These are phyloP conservation scores for Passalora sequoiae DNA, from an alignment of 2,329 filamentous ascomycete species.

Conservation along the genomic window DNA sequence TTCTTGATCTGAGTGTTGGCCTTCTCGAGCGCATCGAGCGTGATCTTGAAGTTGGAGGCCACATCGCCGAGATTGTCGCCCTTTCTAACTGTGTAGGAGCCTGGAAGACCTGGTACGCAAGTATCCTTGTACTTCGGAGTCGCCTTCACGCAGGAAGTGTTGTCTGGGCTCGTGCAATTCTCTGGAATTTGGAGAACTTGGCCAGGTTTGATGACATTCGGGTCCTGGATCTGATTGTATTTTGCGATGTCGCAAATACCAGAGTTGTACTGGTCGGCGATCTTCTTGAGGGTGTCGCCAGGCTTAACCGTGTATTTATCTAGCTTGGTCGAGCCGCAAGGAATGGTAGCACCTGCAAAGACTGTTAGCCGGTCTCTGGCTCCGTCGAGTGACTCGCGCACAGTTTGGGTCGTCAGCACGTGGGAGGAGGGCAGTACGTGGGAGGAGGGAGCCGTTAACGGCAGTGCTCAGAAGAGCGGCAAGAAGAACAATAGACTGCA, in stretches of 20 bases:
- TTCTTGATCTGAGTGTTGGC: conserved; percentile 26
- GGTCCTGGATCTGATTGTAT: conserved; percentile 31
- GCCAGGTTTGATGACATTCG: conserved; percentile 31
- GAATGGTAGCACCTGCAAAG: background rate
- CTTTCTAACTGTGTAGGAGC: conserved; percentile 20
- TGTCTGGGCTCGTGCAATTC: conserved; percentile 26
- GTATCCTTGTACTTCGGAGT: conserved; percentile 13
- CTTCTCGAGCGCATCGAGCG: conserved; percentile 17
- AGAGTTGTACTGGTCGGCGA: conserved; percentile 19
- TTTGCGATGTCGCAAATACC: conserved; percentile 28
- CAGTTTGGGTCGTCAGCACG: conserved; percentile 6
- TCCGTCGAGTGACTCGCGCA: background rate
- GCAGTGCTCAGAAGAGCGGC: conserved; percentile 8
- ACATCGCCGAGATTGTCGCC: conserved; percentile 24
- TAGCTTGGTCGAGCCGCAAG: conserved; percentile 18
- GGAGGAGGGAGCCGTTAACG: conserved; percentile 2
- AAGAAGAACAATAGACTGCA: conserved; percentile 2
- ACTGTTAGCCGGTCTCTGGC: background rate
- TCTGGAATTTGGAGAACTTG: conserved; percentile 28
- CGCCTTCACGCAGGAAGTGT: conserved; percentile 21
- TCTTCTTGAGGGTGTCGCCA: conserved; percentile 22
- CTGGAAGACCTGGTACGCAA: conserved; percentile 24
- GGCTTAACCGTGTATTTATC: conserved; percentile 18
- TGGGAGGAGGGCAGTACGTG: conserved; percentile 8
- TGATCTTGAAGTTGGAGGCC: conserved; percentile 26